These are phyloP conservation scores for Colletotrichum sp. DNA, from an alignment of 2,329 filamentous ascomycete genomes.

Conservation along the genomic window DNA sequence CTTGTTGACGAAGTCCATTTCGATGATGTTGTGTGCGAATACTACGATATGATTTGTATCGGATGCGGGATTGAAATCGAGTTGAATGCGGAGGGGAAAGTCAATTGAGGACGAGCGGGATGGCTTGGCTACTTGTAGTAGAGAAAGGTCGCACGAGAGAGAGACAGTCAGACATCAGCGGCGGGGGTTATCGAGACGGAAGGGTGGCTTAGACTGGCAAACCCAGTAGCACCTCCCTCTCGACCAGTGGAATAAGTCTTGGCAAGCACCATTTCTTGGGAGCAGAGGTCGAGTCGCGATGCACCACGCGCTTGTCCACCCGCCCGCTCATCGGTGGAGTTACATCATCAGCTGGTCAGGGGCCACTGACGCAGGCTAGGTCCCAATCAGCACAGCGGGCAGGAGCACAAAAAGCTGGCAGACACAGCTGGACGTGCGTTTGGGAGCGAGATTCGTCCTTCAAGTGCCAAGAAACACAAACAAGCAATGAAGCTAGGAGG, in stretches of 20 bases:
- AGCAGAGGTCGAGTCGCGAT: slow-evolving; percentile 1
- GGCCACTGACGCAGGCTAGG: slow-evolving; percentile 21
- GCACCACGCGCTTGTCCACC: not conserved
- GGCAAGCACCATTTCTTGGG: not conserved
- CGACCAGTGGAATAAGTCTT: not conserved
- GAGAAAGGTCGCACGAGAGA: not conserved
- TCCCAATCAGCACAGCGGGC: not conserved
- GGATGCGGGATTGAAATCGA: not conserved
- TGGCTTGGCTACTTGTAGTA: slow-evolving; percentile 16
- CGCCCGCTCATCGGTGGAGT: slow-evolving; percentile 1
- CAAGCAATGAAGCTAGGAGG: slow-evolving; percentile 6
- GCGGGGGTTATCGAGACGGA: slow-evolving; percentile 5
- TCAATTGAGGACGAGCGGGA: not conserved
- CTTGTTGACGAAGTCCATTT: slow-evolving; percentile 63
- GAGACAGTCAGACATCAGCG: slow-evolving; percentile 5
- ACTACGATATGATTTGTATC: not conserved
- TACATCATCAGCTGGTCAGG: slow-evolving; percentile 20
- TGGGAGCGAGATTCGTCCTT: not conserved
- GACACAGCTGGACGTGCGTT: not conserved
- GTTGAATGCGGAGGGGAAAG: not conserved
- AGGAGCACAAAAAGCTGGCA: not conserved
- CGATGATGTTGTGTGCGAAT: slow-evolving; percentile 17
- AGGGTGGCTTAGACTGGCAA: slow-evolving; percentile 12
- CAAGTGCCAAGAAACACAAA: slow-evolving; percentile 8
- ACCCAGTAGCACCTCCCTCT: not conserved